Evolutionary conservation across 225 moss, liverwort and hornwort genomes (phyloP).

Genomic region (Pleurozium schreberi): DNA sequence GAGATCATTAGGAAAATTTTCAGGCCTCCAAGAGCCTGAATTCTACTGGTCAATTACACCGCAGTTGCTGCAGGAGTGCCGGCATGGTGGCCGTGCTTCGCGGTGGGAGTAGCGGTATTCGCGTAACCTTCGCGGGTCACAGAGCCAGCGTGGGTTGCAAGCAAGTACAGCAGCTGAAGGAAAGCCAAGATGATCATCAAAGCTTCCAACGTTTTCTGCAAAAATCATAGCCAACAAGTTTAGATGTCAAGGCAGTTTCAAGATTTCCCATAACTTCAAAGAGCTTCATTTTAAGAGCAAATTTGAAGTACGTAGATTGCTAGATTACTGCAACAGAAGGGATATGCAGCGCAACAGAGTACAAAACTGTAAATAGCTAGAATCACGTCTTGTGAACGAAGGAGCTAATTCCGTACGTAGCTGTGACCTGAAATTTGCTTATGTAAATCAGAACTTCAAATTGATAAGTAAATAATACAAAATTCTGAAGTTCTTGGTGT

Average conservation of each 20-base stretch:
- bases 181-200: slow-evolving; percentile 17
- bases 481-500: background rate
- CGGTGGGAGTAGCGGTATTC: background rate
- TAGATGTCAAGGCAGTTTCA: background rate
- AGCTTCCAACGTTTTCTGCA: slow-evolving; percentile 25
- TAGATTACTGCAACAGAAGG: background rate
- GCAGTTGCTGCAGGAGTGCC: slow-evolving; percentile 33
- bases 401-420: too few relatives aligned
- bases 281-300: background rate
- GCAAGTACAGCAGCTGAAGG: slow-evolving; percentile 11
- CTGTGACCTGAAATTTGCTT: background rate
- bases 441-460: background rate
- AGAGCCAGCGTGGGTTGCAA: slow-evolving; percentile 11
- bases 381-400: background rate
- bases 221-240: background rate
- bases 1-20: too few relatives aligned
- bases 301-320: background rate
- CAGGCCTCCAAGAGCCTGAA: too few relatives aligned
- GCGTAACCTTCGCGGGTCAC: background rate
- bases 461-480: too few relatives aligned
- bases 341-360: background rate
- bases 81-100: slow-evolving; percentile 1
- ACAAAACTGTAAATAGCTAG: background rate
- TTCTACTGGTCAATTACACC: background rate
- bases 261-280: background rate